A percentile compares a stretch with the other conserved stretches of the same genome.
phyloP scores from a whole-genome alignment of 2,329 filamentous ascomycete species.

The Rosellinia necatrix region DNA sequence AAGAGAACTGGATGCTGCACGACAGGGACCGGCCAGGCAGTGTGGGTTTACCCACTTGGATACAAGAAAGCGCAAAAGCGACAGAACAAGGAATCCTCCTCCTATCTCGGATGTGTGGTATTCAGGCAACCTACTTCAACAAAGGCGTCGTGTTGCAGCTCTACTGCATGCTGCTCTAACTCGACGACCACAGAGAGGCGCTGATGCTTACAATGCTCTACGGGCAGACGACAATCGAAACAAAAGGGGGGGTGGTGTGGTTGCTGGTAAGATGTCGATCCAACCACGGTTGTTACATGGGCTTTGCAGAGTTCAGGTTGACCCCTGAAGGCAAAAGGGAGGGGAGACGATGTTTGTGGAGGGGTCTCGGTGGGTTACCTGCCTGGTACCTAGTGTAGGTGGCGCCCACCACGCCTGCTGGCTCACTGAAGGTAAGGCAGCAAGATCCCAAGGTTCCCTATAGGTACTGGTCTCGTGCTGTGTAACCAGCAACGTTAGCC shows the following conservation, averaged over 20 bases:
- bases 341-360: slow-evolving; percentile 5
- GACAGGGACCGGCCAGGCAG: not conserved
- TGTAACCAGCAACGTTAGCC: not conserved
- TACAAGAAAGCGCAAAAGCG: slow-evolving; percentile 1
- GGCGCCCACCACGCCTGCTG: too few relatives aligned
- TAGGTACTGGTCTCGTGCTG: not conserved
- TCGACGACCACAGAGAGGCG: not conserved
- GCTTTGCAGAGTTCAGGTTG: slow-evolving; percentile 20
- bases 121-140: not conserved
- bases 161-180: not conserved
- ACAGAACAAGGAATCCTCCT: not conserved
- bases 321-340: slow-evolving; percentile 23
- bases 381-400: not conserved
- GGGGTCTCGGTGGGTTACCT: slow-evolving; percentile 7
- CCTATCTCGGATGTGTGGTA: not conserved
- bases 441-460: not conserved
- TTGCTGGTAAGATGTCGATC: slow-evolving; percentile 4
- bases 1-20: not conserved
- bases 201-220: not conserved
- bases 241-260: slow-evolving; percentile 4
- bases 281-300: slow-evolving; percentile 10
- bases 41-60: not conserved
- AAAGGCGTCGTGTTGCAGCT: not conserved
- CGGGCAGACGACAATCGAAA: slow-evolving; percentile 5
- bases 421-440: too few relatives aligned